Evolutionary conservation across 305 asterid species (phyloP).

Genomic region (Striga hermonthica): DNA sequence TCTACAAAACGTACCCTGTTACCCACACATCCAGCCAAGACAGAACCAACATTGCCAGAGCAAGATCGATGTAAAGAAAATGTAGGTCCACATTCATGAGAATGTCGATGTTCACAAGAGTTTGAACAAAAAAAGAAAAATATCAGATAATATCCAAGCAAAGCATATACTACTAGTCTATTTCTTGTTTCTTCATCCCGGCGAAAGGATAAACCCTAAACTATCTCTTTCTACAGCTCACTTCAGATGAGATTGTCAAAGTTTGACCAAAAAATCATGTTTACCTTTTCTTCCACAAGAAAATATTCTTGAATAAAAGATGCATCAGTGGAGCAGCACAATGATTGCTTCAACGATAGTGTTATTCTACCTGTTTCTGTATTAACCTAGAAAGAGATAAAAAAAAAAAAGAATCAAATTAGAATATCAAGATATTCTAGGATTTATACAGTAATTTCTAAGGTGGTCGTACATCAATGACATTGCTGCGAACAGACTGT

Average conservation of each 20-base stretch:
- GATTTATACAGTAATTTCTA: slow-evolving; percentile 22
- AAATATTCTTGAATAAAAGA: slow-evolving; percentile 87
- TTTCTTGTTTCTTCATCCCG: slow-evolving; percentile 14
- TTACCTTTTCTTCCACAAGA: slow-evolving; percentile 82
- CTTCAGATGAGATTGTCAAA: slow-evolving; percentile 8
- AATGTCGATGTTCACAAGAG: neutral
- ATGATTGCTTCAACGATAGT: slow-evolving; percentile 80
- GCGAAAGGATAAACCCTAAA: slow-evolving; percentile 2
- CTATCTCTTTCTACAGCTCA: slow-evolving; percentile 19
- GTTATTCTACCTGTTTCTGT: slow-evolving; percentile 74
- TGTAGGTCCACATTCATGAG: slow-evolving; percentile 1
- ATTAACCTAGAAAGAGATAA: slow-evolving; percentile 53
- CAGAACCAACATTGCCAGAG: slow-evolving; percentile 9
- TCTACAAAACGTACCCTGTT: too few relatives aligned
- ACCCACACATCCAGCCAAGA: neutral
- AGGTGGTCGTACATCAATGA: slow-evolving; percentile 60
- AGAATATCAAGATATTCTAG: slow-evolving; percentile 16
- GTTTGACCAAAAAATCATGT: slow-evolving; percentile 6
- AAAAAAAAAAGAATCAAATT: slow-evolving; percentile 29
- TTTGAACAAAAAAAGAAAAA: neutral
- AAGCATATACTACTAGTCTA: neutral
- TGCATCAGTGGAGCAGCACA: slow-evolving; percentile 74
- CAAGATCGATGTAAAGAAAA: neutral
- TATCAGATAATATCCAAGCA: slow-evolving; percentile 16
- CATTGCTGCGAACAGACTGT: slow-evolving; percentile 88